Evolutionary conservation across 2,329 filamentous ascomycete species (phyloP), one percentile per base, ranked within the genome.

Genomic region (Chaetomium olivaceum): DNA sequence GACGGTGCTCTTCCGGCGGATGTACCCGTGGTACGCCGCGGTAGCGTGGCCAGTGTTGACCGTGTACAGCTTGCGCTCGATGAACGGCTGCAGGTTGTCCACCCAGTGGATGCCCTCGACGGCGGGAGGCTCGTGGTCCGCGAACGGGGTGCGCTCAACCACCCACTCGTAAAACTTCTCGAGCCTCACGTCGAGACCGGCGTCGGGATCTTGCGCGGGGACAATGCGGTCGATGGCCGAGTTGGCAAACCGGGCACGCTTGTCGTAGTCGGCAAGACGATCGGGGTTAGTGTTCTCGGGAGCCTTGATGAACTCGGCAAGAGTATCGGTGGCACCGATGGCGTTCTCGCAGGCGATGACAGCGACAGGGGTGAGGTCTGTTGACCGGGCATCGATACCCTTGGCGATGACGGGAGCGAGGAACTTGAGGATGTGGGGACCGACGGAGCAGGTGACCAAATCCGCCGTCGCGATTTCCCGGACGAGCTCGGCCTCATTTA

Each of bases 141-240:
- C 84, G 79, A 98, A 97, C 2, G 94, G 94, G 54, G 87, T 90
- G 77, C 87, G 82, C 76, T 99, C 95, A 60, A 99, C 93, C 48
- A 95, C 94, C 95, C 95, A 99, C 83, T 99, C 95, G 82, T 92
- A 97, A 85, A 98, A 99, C 81, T 95, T 95, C 85, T 99, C 95
- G 57, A 99, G 93, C 74, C 90, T 93, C 71, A 99, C 95, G 75
- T 97, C 89, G 54, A 99, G 85, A 63, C 93, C 93, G 27, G 89
- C 87, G 73, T 91, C 82, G 59, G 87, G 81, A 67, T 92, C 89
- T 81, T 98, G 95, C 52, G 92, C 91, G 16, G 95, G 95, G 27
- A 98, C 95, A 76, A 99, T 99, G 68, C 95, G 92, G 83, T 99
- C 95, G 77, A 99, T 97, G 73, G 95, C 95, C 68, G 92, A 97